phyloP scores from a whole-genome alignment of 768 basidiomycete genomes.

The Wakefieldia striispora region DNA sequence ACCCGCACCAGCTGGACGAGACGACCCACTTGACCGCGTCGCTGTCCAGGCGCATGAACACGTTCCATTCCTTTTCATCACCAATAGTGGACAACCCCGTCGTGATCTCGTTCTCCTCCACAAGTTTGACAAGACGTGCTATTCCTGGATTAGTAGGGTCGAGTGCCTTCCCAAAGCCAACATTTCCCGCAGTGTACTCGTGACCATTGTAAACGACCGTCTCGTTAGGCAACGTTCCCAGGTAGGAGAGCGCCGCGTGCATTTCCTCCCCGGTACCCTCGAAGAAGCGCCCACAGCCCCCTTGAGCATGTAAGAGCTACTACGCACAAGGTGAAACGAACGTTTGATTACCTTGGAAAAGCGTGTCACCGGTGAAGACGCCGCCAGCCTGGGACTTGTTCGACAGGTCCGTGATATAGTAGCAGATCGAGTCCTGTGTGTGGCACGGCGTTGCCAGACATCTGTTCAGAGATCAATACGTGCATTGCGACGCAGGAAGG shows the following conservation, averaged over 20 bases:
- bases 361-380: slow-evolving; percentile 94
- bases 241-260: slow-evolving; percentile 65
- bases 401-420: slow-evolving; percentile 58
- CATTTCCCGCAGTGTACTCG: slow-evolving; percentile 80
- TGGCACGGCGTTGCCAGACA: slow-evolving; percentile 90
- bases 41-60: slow-evolving; percentile 81
- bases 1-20: background rate
- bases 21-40: slow-evolving; percentile 61
- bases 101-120: slow-evolving; percentile 58
- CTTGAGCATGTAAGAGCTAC: slow-evolving; percentile 35
- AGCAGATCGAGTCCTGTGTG: slow-evolving; percentile 96
- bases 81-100: slow-evolving; percentile 86
- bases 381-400: slow-evolving; percentile 54
- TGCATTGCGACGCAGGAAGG: background rate
- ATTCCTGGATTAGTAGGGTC: slow-evolving; percentile 64
- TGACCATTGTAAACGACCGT: slow-evolving; percentile 89
- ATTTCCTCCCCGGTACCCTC: slow-evolving; percentile 82
- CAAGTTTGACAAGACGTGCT: slow-evolving; percentile 54
- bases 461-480: slow-evolving; percentile 36
- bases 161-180: slow-evolving; percentile 67
- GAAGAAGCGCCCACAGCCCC: slow-evolving; percentile 92
- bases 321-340: background rate
- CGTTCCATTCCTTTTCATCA: slow-evolving; percentile 94
- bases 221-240: slow-evolving; percentile 71
- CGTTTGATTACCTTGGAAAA: slow-evolving; percentile 52